Base-by-base conservation (phyloP, 2,329 filamentous ascomycete genomes). In the Cladobotryum protrusum region DNA sequence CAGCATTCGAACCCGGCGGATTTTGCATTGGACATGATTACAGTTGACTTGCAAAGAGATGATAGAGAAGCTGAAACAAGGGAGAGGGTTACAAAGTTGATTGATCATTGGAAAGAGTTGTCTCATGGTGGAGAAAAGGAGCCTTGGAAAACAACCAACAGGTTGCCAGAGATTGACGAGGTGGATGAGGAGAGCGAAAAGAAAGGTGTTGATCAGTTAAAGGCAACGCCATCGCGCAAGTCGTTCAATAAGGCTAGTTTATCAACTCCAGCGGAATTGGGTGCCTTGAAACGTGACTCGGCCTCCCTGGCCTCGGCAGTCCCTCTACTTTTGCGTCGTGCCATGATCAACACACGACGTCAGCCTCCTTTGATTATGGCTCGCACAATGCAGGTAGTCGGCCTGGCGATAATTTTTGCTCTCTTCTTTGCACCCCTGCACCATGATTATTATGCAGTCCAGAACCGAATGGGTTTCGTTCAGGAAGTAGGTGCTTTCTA, bases 11-110 rank as follows among this genome's bases (percentile, higher is more conserved):
- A 90, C 54, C 86, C 87, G 1, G 86, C 87, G 0, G 87, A 91
- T 62, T 90, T 88, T 62, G 85, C 84, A 0, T 73, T 90, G 7
- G 86, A 91, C 58, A 73, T 89, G 45, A 87, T 91, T 46, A 90
- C 86, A 0, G 78, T 90, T 19, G 85, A 90, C 57, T 70, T 90
- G 0, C 86, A 89, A 53, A 77, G 85, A 37, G 80, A 78, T 32
- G 68, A 74, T 1, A 72, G 77, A 17, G 86, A 90, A 62, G 73
- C 72, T 1, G 74, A 79, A 40, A 87, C 79, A 46, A 75, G 85
- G 11, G 73, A 76, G 32, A 80, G 80, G 46, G 86, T 89, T 0
- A 72, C 74, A 37, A 70, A 64, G 4, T 69, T 90, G 2, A 81
- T 89, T 24, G 69, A 77, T 1, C 71, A 71, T 1, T 89, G 86